A percentile compares a stretch with the other conserved stretches of the same genome.
Conservation (phyloP, 129 eudicot genomes). For the Arctium minus region DNA sequence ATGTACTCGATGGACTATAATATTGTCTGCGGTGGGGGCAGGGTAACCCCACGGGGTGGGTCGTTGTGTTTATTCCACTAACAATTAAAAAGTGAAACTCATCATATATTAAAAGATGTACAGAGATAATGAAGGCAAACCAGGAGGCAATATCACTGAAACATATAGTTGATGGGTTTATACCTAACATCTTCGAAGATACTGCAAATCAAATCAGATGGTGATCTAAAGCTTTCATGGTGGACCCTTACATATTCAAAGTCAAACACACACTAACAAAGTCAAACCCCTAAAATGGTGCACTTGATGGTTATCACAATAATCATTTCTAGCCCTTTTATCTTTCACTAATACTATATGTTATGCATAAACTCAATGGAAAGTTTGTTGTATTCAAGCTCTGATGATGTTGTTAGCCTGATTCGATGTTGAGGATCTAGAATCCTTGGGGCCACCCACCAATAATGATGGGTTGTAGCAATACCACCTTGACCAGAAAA, state of each 20-base stretch:
- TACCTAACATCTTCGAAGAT: slow-evolving; percentile 32
- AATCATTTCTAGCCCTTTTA: slow-evolving; percentile 23
- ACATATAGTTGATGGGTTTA: slow-evolving; percentile 27
- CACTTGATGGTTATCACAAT: slow-evolving; percentile 27
- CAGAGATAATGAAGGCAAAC: slow-evolving; percentile 25
- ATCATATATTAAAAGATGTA: slow-evolving; percentile 16
- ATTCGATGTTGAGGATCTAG: slow-evolving; percentile 18
- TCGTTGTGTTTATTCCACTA: slow-evolving; percentile 19
- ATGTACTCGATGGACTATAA: not conserved
- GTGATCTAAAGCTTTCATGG: slow-evolving; percentile 23
- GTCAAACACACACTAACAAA: slow-evolving; percentile 26
- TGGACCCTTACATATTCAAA: slow-evolving; percentile 32
- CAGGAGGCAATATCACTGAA: slow-evolving; percentile 26
- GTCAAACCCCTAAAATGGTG: slow-evolving; percentile 31
- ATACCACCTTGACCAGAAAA: slow-evolving; percentile 86
- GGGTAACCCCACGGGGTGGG: slow-evolving; percentile 5
- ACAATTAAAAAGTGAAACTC: not conserved
- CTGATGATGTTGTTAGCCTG: slow-evolving; percentile 17
- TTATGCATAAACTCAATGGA: slow-evolving; percentile 12
- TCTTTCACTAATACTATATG: slow-evolving; percentile 25
- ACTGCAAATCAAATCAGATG: slow-evolving; percentile 20
- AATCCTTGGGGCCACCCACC: not conserved
- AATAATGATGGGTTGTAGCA: slow-evolving; percentile 51
- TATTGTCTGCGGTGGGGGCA: not conserved
- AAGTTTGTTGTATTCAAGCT: slow-evolving; percentile 5